phyloP scores from a whole-genome alignment of 495 filamentous ascomycete species.

The Corynascus novoguineensis region DNA sequence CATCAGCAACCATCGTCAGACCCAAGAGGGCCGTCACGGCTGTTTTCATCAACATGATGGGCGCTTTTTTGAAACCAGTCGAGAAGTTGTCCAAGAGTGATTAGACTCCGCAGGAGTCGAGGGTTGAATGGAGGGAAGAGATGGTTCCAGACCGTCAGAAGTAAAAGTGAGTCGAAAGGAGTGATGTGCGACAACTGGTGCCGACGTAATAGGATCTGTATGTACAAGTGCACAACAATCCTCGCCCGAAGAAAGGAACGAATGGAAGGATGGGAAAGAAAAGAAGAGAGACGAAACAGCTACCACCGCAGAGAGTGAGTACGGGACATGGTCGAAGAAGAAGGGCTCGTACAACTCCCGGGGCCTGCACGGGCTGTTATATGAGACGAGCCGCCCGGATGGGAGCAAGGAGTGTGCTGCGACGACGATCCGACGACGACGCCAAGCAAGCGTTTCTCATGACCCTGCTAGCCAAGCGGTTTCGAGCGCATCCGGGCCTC shows the following conservation, averaged over 20 bases:
- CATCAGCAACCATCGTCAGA: conserved; percentile 37
- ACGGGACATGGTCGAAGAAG: conserved; percentile 29
- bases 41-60: conserved; percentile 45
- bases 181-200: conserved; percentile 39
- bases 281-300: conserved; percentile 30
- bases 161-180: conserved; percentile 31
- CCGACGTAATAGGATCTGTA: conserved; percentile 31
- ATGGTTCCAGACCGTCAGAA: conserved; percentile 47
- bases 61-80: conserved; percentile 7
- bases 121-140: conserved; percentile 21
- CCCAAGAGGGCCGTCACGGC: conserved; percentile 41
- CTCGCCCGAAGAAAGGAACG: conserved; percentile 43
- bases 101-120: conserved; percentile 18
- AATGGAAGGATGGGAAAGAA: conserved; percentile 38
- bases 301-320: conserved; percentile 40
- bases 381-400: conserved; percentile 20
- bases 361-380: conserved; percentile 21
- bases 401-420: conserved; percentile 21
- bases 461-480: conserved; percentile 32
- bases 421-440: conserved; percentile 23
- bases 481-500: conserved; percentile 23
- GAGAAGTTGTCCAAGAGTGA: conserved; percentile 14
- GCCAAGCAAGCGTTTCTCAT: conserved; percentile 43
- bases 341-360: conserved; percentile 18
- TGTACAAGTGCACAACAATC: conserved; percentile 30